phyloP scores from a whole-genome alignment of 768 basidiomycete species.

The Erythrobasidium yunnanense region DNA sequence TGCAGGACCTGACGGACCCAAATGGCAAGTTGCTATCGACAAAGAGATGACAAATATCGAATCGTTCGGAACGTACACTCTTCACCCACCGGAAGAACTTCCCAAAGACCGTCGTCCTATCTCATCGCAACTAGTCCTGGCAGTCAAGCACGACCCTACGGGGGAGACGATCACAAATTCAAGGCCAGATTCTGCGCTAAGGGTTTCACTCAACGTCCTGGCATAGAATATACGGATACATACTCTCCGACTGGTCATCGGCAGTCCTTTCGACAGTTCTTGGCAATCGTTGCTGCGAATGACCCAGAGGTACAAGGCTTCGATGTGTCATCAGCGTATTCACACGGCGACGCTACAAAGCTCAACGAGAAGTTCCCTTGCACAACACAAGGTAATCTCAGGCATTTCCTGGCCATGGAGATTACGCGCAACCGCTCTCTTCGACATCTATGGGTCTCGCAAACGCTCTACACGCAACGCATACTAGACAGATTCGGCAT shows the following conservation, averaged over 20 bases:
- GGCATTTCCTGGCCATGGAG: background rate
- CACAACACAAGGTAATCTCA: background rate
- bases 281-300: background rate
- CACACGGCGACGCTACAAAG: background rate
- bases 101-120: background rate
- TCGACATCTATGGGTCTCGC: conserved; percentile 2
- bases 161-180: background rate
- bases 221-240: background rate
- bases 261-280: background rate
- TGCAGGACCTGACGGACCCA: background rate
- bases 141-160: background rate
- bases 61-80: background rate
- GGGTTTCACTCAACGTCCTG: background rate
- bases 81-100: background rate
- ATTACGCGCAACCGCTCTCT: background rate
- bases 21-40: background rate
- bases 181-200: background rate
- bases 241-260: background rate
- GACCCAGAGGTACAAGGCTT: background rate
- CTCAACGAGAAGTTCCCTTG: background rate
- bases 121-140: background rate
- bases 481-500: background rate
- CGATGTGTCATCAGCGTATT: background rate
- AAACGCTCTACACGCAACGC: background rate
- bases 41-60: conserved; percentile 10